Evolutionary conservation across 305 asterid species (phyloP).

Genomic region (Withania somnifera): DNA sequence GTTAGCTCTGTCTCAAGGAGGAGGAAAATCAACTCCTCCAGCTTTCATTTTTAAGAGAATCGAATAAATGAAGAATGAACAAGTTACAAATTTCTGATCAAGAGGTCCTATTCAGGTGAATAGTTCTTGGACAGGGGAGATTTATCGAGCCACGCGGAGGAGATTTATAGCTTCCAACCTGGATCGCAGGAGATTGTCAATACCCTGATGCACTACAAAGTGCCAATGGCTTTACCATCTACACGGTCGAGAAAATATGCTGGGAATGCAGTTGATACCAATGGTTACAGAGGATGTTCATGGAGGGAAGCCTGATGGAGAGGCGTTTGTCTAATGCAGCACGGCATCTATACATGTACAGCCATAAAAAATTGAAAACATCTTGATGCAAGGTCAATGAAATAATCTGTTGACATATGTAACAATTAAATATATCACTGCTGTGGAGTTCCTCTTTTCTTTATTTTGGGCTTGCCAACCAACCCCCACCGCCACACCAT

Average conservation of each 20-base stretch:
- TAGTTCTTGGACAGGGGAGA: constrained; percentile 59
- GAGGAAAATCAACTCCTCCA: constrained; percentile 63
- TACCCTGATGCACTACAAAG: constrained; percentile 45
- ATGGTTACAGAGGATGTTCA: constrained; percentile 82
- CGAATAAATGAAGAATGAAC: constrained; percentile 83
- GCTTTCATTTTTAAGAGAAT: constrained; percentile 56
- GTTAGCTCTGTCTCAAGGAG: constrained; percentile 59
- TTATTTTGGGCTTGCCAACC: neutral
- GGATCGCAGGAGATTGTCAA: constrained; percentile 66
- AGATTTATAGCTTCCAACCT: constrained; percentile 49
- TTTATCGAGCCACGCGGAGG: constrained; percentile 62
- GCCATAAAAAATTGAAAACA: neutral
- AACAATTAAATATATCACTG: neutral
- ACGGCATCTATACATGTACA: constrained; percentile 36
- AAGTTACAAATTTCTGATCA: constrained; percentile 75
- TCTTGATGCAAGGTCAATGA: neutral
- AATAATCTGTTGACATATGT: neutral
- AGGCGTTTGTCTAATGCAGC: constrained; percentile 78
- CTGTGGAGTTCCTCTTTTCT: neutral
- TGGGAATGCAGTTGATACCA: constrained; percentile 37
- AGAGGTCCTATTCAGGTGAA: constrained; percentile 49
- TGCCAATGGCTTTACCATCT: constrained; percentile 73
- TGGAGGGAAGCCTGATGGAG: constrained; percentile 57
- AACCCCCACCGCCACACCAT: neutral
- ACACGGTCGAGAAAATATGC: constrained; percentile 54